These are phyloP conservation scores for Lactarius pseudohatsudake DNA, from an alignment of 768 basidiomycete species.

Conservation along the genomic window DNA sequence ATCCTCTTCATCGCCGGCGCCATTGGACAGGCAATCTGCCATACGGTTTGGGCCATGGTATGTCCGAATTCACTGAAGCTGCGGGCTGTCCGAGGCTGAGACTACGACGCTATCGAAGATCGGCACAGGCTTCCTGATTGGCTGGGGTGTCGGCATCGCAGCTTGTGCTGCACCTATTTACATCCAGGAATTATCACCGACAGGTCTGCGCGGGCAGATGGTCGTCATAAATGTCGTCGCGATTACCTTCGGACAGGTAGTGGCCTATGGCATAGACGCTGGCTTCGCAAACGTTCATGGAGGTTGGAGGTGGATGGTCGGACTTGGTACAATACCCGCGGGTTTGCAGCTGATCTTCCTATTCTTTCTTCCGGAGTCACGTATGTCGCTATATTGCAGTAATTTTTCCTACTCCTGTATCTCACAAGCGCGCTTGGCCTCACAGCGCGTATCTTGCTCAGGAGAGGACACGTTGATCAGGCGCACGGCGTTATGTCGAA, in stretches of 20 bases:
- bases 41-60: conserved; percentile 70
- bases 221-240: conserved; percentile 81
- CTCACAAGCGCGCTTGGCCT: background rate
- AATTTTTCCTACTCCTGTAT: background rate
- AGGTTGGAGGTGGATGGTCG: conserved; percentile 88
- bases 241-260: conserved; percentile 79
- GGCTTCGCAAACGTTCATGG: conserved; percentile 55
- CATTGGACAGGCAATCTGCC: conserved; percentile 66
- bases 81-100: background rate
- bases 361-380: conserved; percentile 74
- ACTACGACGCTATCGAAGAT: conserved; percentile 45
- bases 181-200: conserved; percentile 81
- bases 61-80: conserved; percentile 21
- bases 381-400: conserved; percentile 43
- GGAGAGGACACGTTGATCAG: conserved; percentile 47
- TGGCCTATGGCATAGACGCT: conserved; percentile 73
- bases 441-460: conserved; percentile 66
- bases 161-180: conserved; percentile 79
- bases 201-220: conserved; percentile 70
- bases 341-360: conserved; percentile 60
- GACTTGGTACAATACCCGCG: conserved; percentile 68
- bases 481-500: conserved; percentile 59
- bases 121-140: conserved; percentile 72
- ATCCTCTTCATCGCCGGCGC: conserved; percentile 75
- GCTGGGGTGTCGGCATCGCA: conserved; percentile 71